A percentile compares a stretch with the other conserved stretches of the same genome.
Evolutionary conservation across 208 protist genomes (phyloP).

Genomic region (Acanthamoeba royreba): DNA sequence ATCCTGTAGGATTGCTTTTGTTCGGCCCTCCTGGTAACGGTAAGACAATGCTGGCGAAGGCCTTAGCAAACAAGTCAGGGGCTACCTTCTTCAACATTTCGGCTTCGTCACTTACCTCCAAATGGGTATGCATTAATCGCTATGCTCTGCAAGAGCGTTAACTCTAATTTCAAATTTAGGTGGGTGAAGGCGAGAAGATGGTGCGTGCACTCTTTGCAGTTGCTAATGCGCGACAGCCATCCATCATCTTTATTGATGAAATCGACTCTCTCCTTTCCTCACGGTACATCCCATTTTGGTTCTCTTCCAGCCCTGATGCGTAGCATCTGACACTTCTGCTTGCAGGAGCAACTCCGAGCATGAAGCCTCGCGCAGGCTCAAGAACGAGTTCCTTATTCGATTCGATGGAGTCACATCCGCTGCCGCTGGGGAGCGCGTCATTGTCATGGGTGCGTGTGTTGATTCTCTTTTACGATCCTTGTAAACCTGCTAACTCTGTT

Average conservation of each 20-base stretch:
- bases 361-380: conserved; percentile 87
- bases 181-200: conserved; percentile 84
- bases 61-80: conserved; percentile 76
- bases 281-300: conserved; percentile 48
- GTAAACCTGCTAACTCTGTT: not conserved
- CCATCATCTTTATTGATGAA: conserved; percentile 92
- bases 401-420: conserved; percentile 66
- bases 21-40: conserved; percentile 81
- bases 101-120: conserved; percentile 84
- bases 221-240: conserved; percentile 73
- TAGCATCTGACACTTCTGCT: not conserved
- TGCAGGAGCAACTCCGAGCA: conserved; percentile 85
- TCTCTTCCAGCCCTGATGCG: not conserved
- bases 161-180: conserved; percentile 21
- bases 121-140: conserved; percentile 70
- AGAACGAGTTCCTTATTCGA: conserved; percentile 93
- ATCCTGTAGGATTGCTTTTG: conserved; percentile 72
- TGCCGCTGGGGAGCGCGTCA: conserved; percentile 54
- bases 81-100: conserved; percentile 86
- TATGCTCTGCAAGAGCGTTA: not conserved
- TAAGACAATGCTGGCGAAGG: conserved; percentile 72
- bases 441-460: not conserved
- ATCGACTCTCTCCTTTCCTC: conserved; percentile 86
- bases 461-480: not conserved
- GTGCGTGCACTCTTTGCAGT: conserved; percentile 84